Evolutionary conservation across 2,329 filamentous ascomycete species (phyloP), one percentile per base, ranked within the genome.

Genomic region (Colletotrichum phormii): DNA sequence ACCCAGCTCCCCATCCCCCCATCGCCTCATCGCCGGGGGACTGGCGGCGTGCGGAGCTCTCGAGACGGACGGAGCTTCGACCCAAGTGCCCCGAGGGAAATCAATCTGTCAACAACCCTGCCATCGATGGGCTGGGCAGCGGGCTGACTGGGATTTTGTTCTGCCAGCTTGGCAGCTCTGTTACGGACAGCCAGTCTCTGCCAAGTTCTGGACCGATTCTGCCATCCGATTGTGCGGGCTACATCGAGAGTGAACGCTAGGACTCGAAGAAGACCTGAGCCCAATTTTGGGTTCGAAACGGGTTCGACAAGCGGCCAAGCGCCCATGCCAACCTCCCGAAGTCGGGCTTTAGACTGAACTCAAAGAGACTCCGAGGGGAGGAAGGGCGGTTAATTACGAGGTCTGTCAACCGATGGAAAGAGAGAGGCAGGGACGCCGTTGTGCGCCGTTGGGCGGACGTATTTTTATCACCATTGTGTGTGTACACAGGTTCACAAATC

Each of bases 161-260:
- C 42, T 18, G 18, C 42, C 42, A 49, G 18, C 42, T 9, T n/a
- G 42, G 18, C 42, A 49, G 42, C 42, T 49, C 18, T 49, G 42
- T 5, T 22, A 49, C 26, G 26, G 42, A 22, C 42, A 9, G 15
- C 7, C 15, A 49, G 9, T 49, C 1, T n/a, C 7, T 49, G 42
- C 42, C 42, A 49, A 49, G 42, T 49, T 49, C 65, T 46, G 49
- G 58, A 55, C 65, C 49, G 6, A 15, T 37, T 26, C 59, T 69
- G 65, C 29, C 69, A 69, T 72, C 69, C 42, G 54, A 72, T 69
- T 42, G 58, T 26, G 54, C 37, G 58, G 37, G 26, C 35, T 26
- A 12, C 35, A 49, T 53, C 24, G 22, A 64, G n/a, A 26, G 46
- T 12, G 42, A 42, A 31, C 64, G 57, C 55, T 37, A 71, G 31